Base-by-base conservation (phyloP, 179 eudicot species). In the Spergularia azorica region DNA sequence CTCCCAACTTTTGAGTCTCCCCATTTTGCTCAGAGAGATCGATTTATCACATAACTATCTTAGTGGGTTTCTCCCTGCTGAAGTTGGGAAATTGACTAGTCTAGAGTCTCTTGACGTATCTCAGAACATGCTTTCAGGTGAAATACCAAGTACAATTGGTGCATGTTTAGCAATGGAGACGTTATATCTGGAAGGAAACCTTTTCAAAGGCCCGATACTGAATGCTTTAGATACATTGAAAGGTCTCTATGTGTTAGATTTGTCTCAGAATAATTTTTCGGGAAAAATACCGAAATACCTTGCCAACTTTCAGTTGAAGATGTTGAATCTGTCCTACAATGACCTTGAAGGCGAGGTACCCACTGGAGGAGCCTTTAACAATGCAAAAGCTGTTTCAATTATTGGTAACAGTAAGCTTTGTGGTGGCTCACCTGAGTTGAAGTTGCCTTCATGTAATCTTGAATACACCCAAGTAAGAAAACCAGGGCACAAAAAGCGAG, bases 111-210 rank as follows among this genome's bases (percentile, higher is more conserved):
- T 85, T 6, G 65, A 36, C 15, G 17, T 85, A 16, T 62, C 80
- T 9, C 1, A 75, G 0, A 83, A 78, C 54, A 21, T 11, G 54
- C 36, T 85, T 16, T 67, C 76, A 0, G 82, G 88, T 63, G 16
- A 68, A n/a, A 50, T 85, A 57, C 86, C 86, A 41, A 70, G 63
- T 16, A 39, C 74, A 48, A 67, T 80, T 2, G 74, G 83, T 5
- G 59, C 26, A 10, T 82, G 87, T 9, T 2, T 70, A 4, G 16
- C 13, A 4, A 67, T 82, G 55, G 18, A 32, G 39, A 8, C 0
- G 11, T 72, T 84, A 5, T 2, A 15, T 3, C 4, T 79, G 79
- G 48, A 9, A 5, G 36, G 58, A 9, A 83, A 80, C 61, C 4
- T 16, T 48, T 80, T 84, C 54, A 8, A 63, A 6, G 84, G 86